Base-by-base conservation (phyloP, 768 basidiomycete genomes). In the Kwoniella sp. region DNA sequence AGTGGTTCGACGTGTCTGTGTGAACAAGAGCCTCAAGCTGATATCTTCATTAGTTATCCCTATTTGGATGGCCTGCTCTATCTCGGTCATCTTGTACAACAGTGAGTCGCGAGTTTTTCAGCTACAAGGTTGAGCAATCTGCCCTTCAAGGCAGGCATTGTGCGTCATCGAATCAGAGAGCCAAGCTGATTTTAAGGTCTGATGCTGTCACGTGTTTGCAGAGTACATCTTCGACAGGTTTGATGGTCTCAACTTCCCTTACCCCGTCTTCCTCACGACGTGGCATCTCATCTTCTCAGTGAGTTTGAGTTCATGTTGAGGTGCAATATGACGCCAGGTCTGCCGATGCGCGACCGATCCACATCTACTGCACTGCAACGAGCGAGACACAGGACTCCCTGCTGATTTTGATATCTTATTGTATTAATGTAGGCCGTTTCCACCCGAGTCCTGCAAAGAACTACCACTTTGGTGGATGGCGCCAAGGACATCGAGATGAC, bases 81-180 rank as follows among this genome's bases (percentile, higher is more conserved):
- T 92, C 25, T 78, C 86, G 8, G 94, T 97, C 77, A 97, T 97
- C 82, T 87, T 96, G 63, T 96, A 97, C 86, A 96, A 96, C 85
- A 95, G 72, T 74, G 46, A 53, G 92, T 80, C 88, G 10, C 8
- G 17, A 13, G 33, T 33, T 13, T 33, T 6, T 33, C 33, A 33
- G 88, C 17, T 13, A 19, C 7, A 13, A 24, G 15, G 33, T 9
- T 21, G 46, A 46, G n/a, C 27, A 26, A 22, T 24, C 25, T n/a
- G n/a, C n/a, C n/a, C 8, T 52, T 22, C 25, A 49, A 47, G n/a
- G 26, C n/a, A n/a, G n/a, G n/a, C n/a, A n/a, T n/a, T n/a, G n/a
- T n/a, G n/a, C n/a, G n/a, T n/a, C n/a, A n/a, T n/a, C n/a, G n/a
- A n/a, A n/a, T n/a, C n/a, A n/a, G n/a, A n/a, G n/a, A n/a, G n/a